Percentiles rank a stretch among this genome's conserved stretches.
These are phyloP conservation scores for Irpex sp. DNA, from an alignment of 1,284 basidiomycete species.

Conservation along the genomic window DNA sequence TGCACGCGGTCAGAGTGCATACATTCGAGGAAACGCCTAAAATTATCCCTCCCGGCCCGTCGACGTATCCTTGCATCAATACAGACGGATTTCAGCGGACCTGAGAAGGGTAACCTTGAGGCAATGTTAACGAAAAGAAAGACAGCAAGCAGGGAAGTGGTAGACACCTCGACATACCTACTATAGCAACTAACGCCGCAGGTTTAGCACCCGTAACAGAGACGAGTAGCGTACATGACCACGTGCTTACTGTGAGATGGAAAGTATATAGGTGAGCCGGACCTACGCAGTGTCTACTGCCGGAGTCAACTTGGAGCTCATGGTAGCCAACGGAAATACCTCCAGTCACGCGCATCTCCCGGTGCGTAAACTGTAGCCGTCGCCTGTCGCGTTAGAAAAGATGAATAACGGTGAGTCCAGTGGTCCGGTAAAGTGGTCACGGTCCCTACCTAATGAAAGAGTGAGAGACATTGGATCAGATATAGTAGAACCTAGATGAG, in stretches of 20 bases:
- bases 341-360: not conserved
- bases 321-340: not conserved
- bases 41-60: conserved; percentile 1
- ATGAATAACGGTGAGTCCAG: too few species aligned
- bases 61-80: not conserved
- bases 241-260: not conserved
- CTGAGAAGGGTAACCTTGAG: not conserved
- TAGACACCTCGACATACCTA: not conserved
- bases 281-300: not conserved
- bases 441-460: not conserved
- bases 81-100: not conserved
- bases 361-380: too few species aligned
- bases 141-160: not conserved
- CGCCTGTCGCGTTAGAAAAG: too few species aligned
- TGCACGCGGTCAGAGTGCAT: not conserved
- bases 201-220: not conserved
- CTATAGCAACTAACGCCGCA: not conserved
- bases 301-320: not conserved
- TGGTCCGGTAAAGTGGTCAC: too few species aligned
- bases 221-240: not conserved
- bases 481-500: not conserved
- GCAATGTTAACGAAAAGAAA: not conserved
- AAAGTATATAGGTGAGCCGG: not conserved
- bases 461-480: not conserved
- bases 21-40: conserved; percentile 2